These are phyloP conservation scores for Shiraia bambusicola DNA, from an alignment of 2,329 filamentous ascomycete genomes.

Conservation along the genomic window DNA sequence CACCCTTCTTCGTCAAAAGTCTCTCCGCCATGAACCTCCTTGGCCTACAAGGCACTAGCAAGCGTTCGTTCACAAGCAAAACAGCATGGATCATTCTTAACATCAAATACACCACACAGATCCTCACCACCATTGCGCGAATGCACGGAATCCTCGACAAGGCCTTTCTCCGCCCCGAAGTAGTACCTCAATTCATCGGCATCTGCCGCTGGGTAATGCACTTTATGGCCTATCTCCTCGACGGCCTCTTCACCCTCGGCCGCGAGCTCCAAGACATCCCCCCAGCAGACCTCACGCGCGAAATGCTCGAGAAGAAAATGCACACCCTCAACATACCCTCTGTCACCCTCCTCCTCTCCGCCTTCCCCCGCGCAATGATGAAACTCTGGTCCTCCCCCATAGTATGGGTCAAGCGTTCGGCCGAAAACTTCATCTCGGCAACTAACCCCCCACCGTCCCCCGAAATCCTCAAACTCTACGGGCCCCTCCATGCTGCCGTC, in stretches of 20 bases:
- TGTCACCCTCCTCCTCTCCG: slow-evolving; percentile 35
- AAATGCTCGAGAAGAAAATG: slow-evolving; percentile 29
- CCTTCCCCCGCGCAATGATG: slow-evolving; percentile 42
- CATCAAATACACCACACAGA: slow-evolving; percentile 67
- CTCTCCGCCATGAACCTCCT: slow-evolving; percentile 78
- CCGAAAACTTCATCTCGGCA: slow-evolving; percentile 32
- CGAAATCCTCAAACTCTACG: slow-evolving; percentile 48
- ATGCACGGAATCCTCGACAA: slow-evolving; percentile 54
- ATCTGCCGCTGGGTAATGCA: slow-evolving; percentile 79
- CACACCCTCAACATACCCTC: slow-evolving; percentile 38
- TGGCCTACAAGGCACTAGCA: slow-evolving; percentile 51
- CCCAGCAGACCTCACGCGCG: slow-evolving; percentile 42
- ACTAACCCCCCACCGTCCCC: slow-evolving; percentile 46
- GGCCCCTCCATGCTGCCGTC: slow-evolving; percentile 39
- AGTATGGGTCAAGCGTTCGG: slow-evolving; percentile 33
- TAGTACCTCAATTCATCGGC: slow-evolving; percentile 54
- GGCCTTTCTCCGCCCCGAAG: slow-evolving; percentile 33
- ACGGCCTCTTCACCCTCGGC: slow-evolving; percentile 49
- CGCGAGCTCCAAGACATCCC: slow-evolving; percentile 20
- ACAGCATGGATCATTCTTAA: slow-evolving; percentile 75
- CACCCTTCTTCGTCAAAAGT: slow-evolving; percentile 72
- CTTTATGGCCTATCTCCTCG: slow-evolving; percentile 58
- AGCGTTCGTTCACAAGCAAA: slow-evolving; percentile 67
- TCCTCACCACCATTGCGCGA: slow-evolving; percentile 58
- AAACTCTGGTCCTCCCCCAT: slow-evolving; percentile 39